Evolutionary conservation across 139 green algal genomes (phyloP), one percentile per base, ranked within the genome.

Genomic region (Zygnema circumcarinatum): DNA sequence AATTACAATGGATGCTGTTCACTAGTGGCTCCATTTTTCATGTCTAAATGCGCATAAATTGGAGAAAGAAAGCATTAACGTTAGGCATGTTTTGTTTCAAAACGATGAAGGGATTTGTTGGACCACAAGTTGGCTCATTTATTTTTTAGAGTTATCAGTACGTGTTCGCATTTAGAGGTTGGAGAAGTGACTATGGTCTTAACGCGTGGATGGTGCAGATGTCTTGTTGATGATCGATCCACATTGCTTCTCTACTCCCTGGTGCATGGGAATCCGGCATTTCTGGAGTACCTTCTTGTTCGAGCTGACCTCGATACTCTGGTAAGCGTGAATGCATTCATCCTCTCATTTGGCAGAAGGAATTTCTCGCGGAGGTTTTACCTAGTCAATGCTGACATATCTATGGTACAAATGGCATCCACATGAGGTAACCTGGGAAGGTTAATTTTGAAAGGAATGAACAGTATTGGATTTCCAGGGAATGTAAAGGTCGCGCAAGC

Each of bases 181-280:
- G 16, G 47, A 62, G 47, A 62, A 62, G 47, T 62, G 16, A 62
- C 16, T 62, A 62, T 62, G 47, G 47, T 62, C 7, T 7, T 7
- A 62, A 25, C 7, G 7, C 3, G 7, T 7, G 69, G 7, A 20
- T 39, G 7, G 53, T 38, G 38, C 81, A 87, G 81, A 56, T 87
- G 67, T 21, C 87, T 95, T 76, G 92, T 92, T 36, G 89, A 90
- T 29, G 89, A 91, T 47, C 67, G 67, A 2, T 87, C 82, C 1
- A 95, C 94, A 32, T 90, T 98, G 87, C 93, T 98, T 87, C 92
- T 98, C 38, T 98, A 98, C 91, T 84, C 89, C n/a, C 79, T 97
- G 79, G 87, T 98, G 79, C 95, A 98, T 68, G 86, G 87, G 80
- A 92, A 92, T 67, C 47, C 42, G 16, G 76, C 85, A 32, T 94